These are phyloP conservation scores for Coemansia sp. DNA, from an alignment of 371 early-diverging fungal genomes.

Conservation along the genomic window DNA sequence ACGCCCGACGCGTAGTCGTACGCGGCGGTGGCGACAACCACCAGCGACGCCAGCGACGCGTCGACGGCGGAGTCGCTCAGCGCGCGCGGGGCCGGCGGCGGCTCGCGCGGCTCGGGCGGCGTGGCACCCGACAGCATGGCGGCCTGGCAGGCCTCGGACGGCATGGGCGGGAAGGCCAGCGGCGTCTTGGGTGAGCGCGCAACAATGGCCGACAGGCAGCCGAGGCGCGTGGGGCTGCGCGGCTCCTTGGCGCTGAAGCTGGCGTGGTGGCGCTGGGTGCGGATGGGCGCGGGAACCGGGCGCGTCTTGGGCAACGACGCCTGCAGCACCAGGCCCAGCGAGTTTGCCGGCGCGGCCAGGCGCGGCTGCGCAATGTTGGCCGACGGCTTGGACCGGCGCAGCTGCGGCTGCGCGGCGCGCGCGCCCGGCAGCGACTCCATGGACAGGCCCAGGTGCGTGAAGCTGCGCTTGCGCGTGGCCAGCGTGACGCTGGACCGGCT, in stretches of 20 bases:
- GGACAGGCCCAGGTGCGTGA: conserved; percentile 48
- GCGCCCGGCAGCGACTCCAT: conserved; percentile 41
- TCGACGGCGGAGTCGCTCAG: conserved; percentile 34
- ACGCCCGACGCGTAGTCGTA: conserved; percentile 49
- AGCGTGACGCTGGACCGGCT: conserved; percentile 35
- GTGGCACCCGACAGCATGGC: conserved; percentile 44
- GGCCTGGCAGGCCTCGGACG: conserved; percentile 47
- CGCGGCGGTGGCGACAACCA: conserved; percentile 42
- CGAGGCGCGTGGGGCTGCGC: conserved; percentile 32
- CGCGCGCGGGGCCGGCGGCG: conserved; percentile 17
- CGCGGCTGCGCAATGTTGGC: conserved; percentile 6
- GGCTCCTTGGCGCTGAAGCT: conserved; percentile 32
- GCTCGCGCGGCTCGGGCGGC: neutral
- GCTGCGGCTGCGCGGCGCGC: conserved; percentile 3
- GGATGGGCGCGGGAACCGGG: conserved; percentile 33
- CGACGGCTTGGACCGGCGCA: conserved; percentile 9
- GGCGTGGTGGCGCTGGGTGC: conserved; percentile 47
- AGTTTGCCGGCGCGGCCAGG: conserved; percentile 40
- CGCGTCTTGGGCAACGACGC: conserved; percentile 23
- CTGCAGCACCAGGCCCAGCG: conserved; percentile 47
- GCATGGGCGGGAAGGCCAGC: conserved; percentile 48
- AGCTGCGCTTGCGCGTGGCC: conserved; percentile 48
- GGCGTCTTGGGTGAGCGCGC: conserved; percentile 24
- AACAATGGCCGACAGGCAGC: conserved; percentile 36
- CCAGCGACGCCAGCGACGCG: conserved; percentile 31